Base-by-base conservation (phyloP, 495 filamentous ascomycete genomes). In the Terfezia claveryi region DNA sequence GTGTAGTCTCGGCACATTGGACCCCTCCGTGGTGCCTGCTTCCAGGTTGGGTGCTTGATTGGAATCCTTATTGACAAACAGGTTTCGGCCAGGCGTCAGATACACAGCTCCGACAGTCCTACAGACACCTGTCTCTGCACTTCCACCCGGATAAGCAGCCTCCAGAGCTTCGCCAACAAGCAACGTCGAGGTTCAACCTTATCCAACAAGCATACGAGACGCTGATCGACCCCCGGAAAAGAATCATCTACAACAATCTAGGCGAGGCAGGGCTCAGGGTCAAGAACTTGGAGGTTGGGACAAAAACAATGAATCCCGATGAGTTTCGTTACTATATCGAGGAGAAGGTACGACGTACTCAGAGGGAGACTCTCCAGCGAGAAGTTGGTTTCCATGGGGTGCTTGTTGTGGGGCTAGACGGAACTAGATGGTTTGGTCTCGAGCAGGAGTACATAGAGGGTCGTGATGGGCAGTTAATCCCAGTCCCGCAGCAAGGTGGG, bases 71-170 rank as follows among this genome's bases (percentile, higher is more conserved):
- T 32, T 32, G 27, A 32, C 27, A 4, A 32, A 32, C 7, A 32
- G 27, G 1, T 32, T 32, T 32, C 27, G 27, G 27, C 38, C 17
- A 64, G 62, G 62, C 76, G 4, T 71, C 72, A 36, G 66, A 72
- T 6, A 59, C 70, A 23, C 68, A 76, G 27, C 73, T 80, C 55
- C 72, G 72, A 36, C 69, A 67, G 17, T 73, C 75, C 10, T 78
- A 76, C 57, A 70, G 68, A 37, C 70, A 68, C 11, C 67, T 79
- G 32, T 72, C 72, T 23, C 71, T 75, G n/a, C 71, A 71, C 49
- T 76, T 80, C 52, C 74, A 78, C 54, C 74, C 76, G 10, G 77
- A 80, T 58, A 76, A 74, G 54, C 76, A 78, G 54, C 73, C 77
- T 2, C 54, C 69, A 16, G 65, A 73, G 37, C 62, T 72, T 37